Base-by-base conservation (phyloP, 75 land plant species). In the Adiantum capillusveneris region DNA sequence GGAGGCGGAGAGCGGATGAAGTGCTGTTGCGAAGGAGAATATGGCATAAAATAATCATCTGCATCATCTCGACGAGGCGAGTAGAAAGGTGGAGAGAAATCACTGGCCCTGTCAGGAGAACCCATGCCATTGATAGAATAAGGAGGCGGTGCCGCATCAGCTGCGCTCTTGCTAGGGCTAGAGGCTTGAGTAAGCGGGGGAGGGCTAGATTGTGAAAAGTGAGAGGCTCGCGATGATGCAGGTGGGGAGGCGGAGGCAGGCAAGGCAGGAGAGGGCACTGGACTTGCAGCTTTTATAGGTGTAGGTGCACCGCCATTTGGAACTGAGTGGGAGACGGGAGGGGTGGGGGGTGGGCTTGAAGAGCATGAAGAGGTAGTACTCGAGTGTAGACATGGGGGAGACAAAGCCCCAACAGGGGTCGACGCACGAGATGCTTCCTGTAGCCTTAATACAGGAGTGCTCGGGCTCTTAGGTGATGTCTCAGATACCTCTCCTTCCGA, bases 231-330 rank as follows among this genome's bases (percentile, higher is more conserved):
- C 37, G 37, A 34, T 3, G 37, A 34, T 34, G 37, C 7, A 3
- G 37, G 37, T 34, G 37, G 37, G 3, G 37, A 34, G 9, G 37
- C 37, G 9, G 37, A 34, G 37, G 37, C 7, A 34, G 37, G 37
- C 37, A 9, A 3, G 9, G 9, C 37, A 34, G 37, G 37, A 34
- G 37, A 9, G 1, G 49, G 29, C 24, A 59, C 59, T 27, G 78
- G 66, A 61, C 64, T 82, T 82, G 82, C 74, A 59, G 70, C 59
- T 48, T 72, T 76, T 31, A 59, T 58, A 22, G 76, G 85, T 46
- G 49, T 17, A 20, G 49, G 17, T 20, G 56, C 55, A 62, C 37
- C 9, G 9, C 3, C 9, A 34, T 34, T 9, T 5, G 37, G 7
- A 34, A 9, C 9, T 5, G 37, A 34, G 37, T 9, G 37, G 6